These are phyloP conservation scores for Penicillium sp. DNA, from an alignment of 2,329 filamentous ascomycete genomes.

Conservation along the genomic window DNA sequence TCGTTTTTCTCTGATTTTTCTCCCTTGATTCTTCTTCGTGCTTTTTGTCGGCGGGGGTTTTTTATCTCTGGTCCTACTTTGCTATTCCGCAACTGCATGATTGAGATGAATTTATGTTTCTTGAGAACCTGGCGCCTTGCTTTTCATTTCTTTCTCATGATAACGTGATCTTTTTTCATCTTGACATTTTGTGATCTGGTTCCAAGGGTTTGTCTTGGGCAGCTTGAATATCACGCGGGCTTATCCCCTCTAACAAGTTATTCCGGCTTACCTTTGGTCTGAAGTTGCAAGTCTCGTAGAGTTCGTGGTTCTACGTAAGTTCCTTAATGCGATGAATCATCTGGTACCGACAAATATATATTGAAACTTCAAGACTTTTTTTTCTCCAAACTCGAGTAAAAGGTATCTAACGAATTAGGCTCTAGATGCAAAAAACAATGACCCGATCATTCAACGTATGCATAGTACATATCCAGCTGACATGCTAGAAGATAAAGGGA, in stretches of 20 bases:
- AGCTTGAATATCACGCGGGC: not conserved
- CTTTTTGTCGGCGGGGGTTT: not conserved
- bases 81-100: conserved; percentile 11
- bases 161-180: not conserved
- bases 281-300: not conserved
- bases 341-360: not conserved
- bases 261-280: not conserved
- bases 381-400: conserved; percentile 5
- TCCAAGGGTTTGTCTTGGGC: not conserved
- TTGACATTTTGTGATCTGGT: not conserved
- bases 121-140: not conserved
- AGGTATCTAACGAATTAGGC: conserved; percentile 20
- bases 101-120: conserved; percentile 17
- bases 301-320: not conserved
- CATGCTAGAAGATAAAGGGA: not conserved
- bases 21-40: not conserved
- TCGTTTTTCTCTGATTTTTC: not conserved
- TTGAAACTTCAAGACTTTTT: conserved; percentile 13
- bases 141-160: not conserved
- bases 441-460: conserved; percentile 17
- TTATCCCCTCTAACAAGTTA: not conserved
- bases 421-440: conserved; percentile 17
- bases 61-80: not conserved
- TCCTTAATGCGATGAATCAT: too few relatives aligned
- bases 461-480: conserved; percentile 6